A percentile compares a stretch with the other conserved stretches of the same genome.
phyloP scores from a whole-genome alignment of 1,284 basidiomycete species.

The Ustilago lituana region DNA sequence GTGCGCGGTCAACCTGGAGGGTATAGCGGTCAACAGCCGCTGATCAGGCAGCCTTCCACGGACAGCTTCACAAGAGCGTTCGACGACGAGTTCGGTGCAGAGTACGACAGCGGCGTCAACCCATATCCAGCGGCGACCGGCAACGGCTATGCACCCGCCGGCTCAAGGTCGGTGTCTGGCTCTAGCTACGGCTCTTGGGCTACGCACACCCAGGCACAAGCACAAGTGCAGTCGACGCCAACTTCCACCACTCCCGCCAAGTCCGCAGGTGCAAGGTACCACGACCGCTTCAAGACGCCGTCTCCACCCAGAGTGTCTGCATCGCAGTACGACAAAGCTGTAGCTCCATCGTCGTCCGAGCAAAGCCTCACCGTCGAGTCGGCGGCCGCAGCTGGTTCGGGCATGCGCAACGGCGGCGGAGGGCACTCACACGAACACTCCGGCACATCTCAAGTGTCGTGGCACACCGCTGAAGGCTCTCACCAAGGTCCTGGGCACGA shows the following conservation, averaged over 20 bases:
- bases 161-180: constrained; percentile 20
- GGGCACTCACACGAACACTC: constrained; percentile 39
- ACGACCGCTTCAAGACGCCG: constrained; percentile 38
- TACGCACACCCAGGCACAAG: constrained; percentile 6
- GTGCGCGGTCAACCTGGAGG: too few species aligned
- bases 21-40: too few species aligned
- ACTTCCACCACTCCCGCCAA: constrained; percentile 22
- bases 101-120: constrained; percentile 13
- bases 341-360: constrained; percentile 4
- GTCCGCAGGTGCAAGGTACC: constrained; percentile 22
- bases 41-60: constrained; percentile 30
- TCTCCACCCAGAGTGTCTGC: constrained; percentile 6
- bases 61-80: constrained; percentile 47
- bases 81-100: constrained; percentile 45
- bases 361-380: constrained; percentile 12
- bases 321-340: not conserved
- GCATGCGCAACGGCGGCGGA: not conserved
- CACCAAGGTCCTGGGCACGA: constrained; percentile 3
- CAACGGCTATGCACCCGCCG: constrained; percentile 21
- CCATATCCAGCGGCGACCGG: constrained; percentile 29
- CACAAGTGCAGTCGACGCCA: not conserved
- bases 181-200: constrained; percentile 20
- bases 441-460: constrained; percentile 24
- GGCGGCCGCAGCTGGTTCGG: not conserved
- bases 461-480: constrained; percentile 39